Conservation (phyloP, 2,329 filamentous ascomycete species). For the Colletotrichum viniferum region DNA sequence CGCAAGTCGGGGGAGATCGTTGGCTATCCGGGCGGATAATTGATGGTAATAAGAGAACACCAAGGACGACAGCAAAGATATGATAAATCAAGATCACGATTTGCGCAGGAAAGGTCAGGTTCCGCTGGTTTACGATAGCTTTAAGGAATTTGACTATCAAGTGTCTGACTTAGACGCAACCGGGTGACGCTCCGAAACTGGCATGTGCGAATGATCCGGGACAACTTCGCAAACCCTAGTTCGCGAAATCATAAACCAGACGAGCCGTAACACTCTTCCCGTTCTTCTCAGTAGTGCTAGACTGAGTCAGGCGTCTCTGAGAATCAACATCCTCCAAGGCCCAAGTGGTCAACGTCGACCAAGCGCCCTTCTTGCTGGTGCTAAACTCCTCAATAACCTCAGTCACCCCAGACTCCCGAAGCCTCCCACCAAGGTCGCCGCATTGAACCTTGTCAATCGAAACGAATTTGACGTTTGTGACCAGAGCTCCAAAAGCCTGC, state of each 20-base stretch:
- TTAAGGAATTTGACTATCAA: not conserved
- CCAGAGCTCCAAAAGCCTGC: not conserved
- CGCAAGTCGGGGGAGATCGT: fast-evolving
- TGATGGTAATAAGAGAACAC: not conserved
- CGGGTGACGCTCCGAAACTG: not conserved
- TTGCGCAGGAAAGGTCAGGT: fast-evolving
- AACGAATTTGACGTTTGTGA: not conserved
- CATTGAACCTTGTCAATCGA: not conserved
- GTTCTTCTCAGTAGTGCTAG: not conserved
- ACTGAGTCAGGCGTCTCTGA: not conserved
- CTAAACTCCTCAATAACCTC: not conserved
- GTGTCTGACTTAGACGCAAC: not conserved
- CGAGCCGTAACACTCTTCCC: not conserved
- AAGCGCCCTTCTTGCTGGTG: not conserved
- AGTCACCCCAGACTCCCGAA: not conserved
- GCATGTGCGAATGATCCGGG: not conserved
- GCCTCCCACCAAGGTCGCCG: not conserved
- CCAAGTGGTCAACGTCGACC: not conserved
- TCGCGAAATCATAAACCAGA: not conserved
- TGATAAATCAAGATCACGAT: not conserved
- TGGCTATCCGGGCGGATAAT: not conserved
- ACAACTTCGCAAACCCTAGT: not conserved
- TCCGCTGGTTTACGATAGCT: not conserved
- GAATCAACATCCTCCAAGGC: not conserved
- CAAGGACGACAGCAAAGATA: fast-evolving